phyloP scores from a whole-genome alignment of 176 grass and related monocot genomes.

The Otatea glauca region DNA sequence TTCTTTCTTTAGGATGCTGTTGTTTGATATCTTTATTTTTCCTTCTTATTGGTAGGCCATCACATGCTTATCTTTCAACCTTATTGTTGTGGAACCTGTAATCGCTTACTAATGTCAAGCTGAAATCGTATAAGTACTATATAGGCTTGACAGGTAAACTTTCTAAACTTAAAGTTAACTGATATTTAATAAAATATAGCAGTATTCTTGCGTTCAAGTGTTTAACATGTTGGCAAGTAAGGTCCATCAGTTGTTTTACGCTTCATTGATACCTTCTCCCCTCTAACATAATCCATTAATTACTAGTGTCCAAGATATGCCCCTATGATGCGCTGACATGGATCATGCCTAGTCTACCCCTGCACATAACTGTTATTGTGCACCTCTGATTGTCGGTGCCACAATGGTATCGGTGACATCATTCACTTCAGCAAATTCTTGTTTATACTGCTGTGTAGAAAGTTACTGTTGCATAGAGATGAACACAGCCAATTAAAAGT shows the following conservation, averaged over 20 bases:
- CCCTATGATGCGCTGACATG: not conserved
- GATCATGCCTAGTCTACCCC: slow-evolving; percentile 14
- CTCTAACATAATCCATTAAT: slow-evolving; percentile 4
- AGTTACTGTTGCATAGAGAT: not conserved
- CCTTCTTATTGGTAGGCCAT: slow-evolving; percentile 18
- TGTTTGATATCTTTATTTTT: slow-evolving; percentile 15
- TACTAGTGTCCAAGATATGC: not conserved
- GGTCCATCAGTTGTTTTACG: not conserved
- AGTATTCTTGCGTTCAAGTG: slow-evolving; percentile 6
- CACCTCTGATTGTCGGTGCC: not conserved
- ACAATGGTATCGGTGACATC: not conserved
- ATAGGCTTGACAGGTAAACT: slow-evolving; percentile 13
- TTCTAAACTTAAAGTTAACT: slow-evolving; percentile 27
- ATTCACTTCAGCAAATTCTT: slow-evolving; percentile 8
- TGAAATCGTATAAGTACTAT: not conserved
- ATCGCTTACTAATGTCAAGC: slow-evolving; percentile 22
- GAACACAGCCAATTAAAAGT: not conserved
- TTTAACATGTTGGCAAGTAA: not conserved
- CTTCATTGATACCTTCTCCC: not conserved
- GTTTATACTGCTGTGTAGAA: not conserved
- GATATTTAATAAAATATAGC: slow-evolving; percentile 27
- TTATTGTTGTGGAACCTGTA: slow-evolving; percentile 2
- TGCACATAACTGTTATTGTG: not conserved
- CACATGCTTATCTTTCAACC: not conserved
- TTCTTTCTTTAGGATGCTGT: slow-evolving; percentile 20